These are phyloP conservation scores for Rhexocercosporidium sp. DNA, from an alignment of 2,329 filamentous ascomycete genomes.

Conservation along the genomic window DNA sequence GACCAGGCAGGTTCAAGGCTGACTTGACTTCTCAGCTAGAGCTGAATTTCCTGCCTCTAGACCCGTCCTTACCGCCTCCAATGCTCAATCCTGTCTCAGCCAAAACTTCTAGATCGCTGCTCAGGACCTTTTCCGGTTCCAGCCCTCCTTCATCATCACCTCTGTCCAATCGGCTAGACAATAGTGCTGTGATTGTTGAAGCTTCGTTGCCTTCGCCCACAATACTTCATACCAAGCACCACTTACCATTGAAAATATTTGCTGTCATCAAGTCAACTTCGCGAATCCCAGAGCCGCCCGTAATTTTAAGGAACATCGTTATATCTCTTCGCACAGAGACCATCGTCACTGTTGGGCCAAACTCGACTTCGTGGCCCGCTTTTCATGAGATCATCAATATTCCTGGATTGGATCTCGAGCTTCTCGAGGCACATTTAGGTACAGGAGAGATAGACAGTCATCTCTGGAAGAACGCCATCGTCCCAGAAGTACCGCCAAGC, in stretches of 20 bases:
- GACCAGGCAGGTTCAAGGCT: not conserved
- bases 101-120: slow-evolving; percentile 1
- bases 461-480: not conserved
- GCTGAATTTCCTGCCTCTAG: slow-evolving; percentile 5
- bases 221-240: not conserved
- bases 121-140: not conserved
- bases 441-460: not conserved
- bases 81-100: slow-evolving; percentile 7
- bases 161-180: not conserved
- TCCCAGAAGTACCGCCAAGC: not conserved
- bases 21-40: slow-evolving; percentile 1
- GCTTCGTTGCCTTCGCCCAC: not conserved
- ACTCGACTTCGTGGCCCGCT: not conserved
- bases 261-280: not conserved
- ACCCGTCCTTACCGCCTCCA: not conserved
- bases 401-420: not conserved
- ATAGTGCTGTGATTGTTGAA: not conserved
- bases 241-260: not conserved
- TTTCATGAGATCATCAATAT: not conserved
- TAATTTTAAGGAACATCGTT: not conserved
- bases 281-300: not conserved
- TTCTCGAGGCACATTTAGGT: not conserved
- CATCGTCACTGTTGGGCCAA: not conserved
- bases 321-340: not conserved
- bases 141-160: not conserved